phyloP scores from a whole-genome alignment of 176 grass and related monocot species.

The Rhynchospora tenuis region DNA sequence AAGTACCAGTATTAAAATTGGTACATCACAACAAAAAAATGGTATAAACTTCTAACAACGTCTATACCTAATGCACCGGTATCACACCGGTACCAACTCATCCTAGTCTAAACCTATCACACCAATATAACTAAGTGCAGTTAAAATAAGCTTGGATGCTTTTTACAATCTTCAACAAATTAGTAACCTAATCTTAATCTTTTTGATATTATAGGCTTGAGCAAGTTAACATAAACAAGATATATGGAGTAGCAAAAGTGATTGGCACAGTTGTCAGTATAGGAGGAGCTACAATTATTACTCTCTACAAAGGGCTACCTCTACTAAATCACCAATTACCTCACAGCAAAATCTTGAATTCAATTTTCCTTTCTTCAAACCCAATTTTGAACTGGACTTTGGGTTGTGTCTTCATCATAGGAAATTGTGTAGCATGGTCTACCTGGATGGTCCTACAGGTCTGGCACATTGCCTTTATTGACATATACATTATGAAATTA shows the following conservation, averaged over 20 bases:
- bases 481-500: neutral
- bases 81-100: too few species aligned
- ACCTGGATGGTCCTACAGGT: conserved; percentile 79
- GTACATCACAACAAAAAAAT: too few species aligned
- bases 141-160: neutral
- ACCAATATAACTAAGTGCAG: neutral
- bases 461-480: neutral
- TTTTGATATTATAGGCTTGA: conserved; percentile 39
- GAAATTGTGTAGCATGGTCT: conserved; percentile 63
- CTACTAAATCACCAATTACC: conserved; percentile 31
- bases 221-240: conserved; percentile 41
- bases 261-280: conserved; percentile 53
- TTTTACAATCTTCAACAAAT: neutral
- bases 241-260: conserved; percentile 58
- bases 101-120: too few species aligned
- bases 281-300: conserved; percentile 60
- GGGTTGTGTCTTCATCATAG: conserved; percentile 62
- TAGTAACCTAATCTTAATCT: neutral
- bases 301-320: conserved; percentile 60
- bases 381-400: conserved; percentile 52
- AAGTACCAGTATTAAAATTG: too few species aligned
- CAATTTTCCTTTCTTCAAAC: conserved; percentile 30
- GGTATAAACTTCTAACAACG: too few species aligned
- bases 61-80: too few species aligned
- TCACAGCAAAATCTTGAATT: conserved; percentile 17